Conservation (phyloP, 2,329 filamentous ascomycete genomes). For the Trichoderma brevicompactum region DNA sequence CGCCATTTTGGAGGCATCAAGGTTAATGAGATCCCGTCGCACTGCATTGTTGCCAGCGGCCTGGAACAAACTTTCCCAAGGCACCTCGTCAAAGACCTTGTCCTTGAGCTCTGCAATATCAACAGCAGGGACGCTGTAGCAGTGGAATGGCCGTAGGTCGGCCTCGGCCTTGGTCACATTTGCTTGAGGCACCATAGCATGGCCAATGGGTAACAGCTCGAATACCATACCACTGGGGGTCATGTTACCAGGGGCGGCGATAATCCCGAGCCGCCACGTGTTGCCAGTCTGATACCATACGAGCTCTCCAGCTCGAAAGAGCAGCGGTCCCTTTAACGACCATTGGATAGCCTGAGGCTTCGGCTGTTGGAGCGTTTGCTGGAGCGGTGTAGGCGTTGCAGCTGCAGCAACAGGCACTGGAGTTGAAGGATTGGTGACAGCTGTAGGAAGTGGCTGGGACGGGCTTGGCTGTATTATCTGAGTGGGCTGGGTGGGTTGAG, state of each 20-base stretch:
- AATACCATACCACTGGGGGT: conserved; percentile 40
- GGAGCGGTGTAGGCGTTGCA: conserved; percentile 5
- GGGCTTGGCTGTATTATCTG: conserved; percentile 10
- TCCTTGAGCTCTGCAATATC: conserved; percentile 46
- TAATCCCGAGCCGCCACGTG: conserved; percentile 55
- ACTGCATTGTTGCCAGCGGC: conserved; percentile 41
- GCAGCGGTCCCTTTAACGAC: conserved; percentile 42
- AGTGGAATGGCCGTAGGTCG: conserved; percentile 56
- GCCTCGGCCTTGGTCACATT: conserved; percentile 46
- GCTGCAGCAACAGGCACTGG: conserved; percentile 1
- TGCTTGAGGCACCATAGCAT: conserved; percentile 45
- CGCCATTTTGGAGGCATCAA: conserved; percentile 58
- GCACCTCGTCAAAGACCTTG: conserved; percentile 47
- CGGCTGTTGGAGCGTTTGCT: conserved; percentile 10
- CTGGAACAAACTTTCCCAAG: conserved; percentile 48
- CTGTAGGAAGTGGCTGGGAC: conserved; percentile 27
- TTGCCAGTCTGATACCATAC: conserved; percentile 55
- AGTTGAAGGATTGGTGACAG: conserved; percentile 25
- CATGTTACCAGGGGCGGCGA: conserved; percentile 44
- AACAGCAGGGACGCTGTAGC: conserved; percentile 55
- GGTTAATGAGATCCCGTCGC: conserved; percentile 48
- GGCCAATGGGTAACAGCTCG: conserved; percentile 49
- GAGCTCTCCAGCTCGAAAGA: conserved; percentile 55
- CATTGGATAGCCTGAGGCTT: conserved; percentile 35
- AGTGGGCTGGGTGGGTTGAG: neutral